Percentiles rank a stretch among this genome's conserved stretches.
Conservation (phyloP, 2,329 filamentous ascomycete species). For the Colletotrichum cuscutae region DNA sequence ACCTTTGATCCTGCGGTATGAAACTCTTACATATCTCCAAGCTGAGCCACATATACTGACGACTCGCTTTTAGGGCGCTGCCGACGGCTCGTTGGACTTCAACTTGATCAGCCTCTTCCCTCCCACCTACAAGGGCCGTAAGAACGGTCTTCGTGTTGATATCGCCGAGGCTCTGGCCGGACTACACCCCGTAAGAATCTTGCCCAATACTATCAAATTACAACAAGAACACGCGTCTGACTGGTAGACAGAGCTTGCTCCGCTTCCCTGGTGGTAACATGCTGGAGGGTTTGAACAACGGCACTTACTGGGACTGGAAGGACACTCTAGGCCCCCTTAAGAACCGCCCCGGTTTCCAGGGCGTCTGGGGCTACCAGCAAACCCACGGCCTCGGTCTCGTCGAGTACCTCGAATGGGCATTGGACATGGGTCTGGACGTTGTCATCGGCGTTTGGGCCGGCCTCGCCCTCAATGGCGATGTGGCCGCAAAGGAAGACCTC, state of each 20-base stretch:
- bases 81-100: conserved; percentile 60
- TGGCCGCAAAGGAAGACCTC: conserved; percentile 62
- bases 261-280: conserved; percentile 75
- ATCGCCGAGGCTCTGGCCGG: conserved; percentile 63
- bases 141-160: conserved; percentile 68
- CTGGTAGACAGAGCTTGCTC: conserved; percentile 55
- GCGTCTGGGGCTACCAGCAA: conserved; percentile 69
- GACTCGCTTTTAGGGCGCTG: conserved; percentile 42
- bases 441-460: conserved; percentile 69
- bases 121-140: conserved; percentile 66
- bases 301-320: conserved; percentile 62
- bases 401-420: conserved; percentile 70
- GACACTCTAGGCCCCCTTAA: conserved; percentile 64
- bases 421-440: conserved; percentile 68
- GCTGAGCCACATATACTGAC: background rate
- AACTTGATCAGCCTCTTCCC: conserved; percentile 70
- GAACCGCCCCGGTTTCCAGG: conserved; percentile 64
- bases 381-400: conserved; percentile 71
- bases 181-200: conserved; percentile 56
- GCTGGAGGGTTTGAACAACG: conserved; percentile 58
- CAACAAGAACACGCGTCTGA: background rate
- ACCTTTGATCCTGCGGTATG: conserved; percentile 57
- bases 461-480: conserved; percentile 63
- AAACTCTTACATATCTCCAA: background rate
- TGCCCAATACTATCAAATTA: too few species aligned